phyloP scores from a whole-genome alignment of 179 eudicot species.

The Pouteria campechiana region DNA sequence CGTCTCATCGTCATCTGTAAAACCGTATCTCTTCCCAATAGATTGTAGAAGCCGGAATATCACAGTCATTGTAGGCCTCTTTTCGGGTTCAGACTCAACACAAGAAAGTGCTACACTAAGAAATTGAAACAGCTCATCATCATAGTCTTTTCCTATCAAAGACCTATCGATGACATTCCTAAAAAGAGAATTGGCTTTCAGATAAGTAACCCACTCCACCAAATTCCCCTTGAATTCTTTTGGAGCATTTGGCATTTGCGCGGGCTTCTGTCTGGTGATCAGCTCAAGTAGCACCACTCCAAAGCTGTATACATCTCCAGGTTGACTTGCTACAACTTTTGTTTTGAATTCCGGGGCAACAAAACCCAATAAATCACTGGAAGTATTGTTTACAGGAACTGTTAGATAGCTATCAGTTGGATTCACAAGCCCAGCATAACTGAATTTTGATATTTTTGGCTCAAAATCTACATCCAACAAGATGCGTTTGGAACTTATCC shows the following conservation, averaged over 20 bases:
- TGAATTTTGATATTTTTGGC: constrained; percentile 71
- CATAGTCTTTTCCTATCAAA: constrained; percentile 35
- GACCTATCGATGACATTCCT: constrained; percentile 43
- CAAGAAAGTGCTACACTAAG: constrained; percentile 65
- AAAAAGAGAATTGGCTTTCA: constrained; percentile 26
- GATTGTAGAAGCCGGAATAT: constrained; percentile 69
- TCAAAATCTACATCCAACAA: constrained; percentile 55
- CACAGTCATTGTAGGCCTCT: constrained; percentile 85
- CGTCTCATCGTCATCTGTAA: constrained; percentile 58
- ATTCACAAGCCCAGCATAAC: constrained; percentile 86
- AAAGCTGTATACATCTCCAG: constrained; percentile 81
- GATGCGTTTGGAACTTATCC: constrained; percentile 79
- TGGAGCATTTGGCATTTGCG: constrained; percentile 40
- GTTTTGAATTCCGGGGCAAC: constrained; percentile 81
- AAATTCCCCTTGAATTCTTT: constrained; percentile 73
- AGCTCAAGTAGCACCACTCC: constrained; percentile 78
- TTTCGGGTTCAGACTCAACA: constrained; percentile 43
- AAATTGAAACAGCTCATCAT: constrained; percentile 55
- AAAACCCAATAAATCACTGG: no score
- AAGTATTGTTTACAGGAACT: constrained; percentile 79
- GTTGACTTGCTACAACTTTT: constrained; percentile 73
- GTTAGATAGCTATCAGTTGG: constrained; percentile 81
- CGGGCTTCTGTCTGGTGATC: constrained; percentile 64
- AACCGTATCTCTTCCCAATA: constrained; percentile 65
- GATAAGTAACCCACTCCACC: constrained; percentile 54